Evolutionary conservation across 192 early-diverging fungal species (phyloP), one percentile per base, ranked within the genome.

Genomic region (Piromyces finnis): DNA sequence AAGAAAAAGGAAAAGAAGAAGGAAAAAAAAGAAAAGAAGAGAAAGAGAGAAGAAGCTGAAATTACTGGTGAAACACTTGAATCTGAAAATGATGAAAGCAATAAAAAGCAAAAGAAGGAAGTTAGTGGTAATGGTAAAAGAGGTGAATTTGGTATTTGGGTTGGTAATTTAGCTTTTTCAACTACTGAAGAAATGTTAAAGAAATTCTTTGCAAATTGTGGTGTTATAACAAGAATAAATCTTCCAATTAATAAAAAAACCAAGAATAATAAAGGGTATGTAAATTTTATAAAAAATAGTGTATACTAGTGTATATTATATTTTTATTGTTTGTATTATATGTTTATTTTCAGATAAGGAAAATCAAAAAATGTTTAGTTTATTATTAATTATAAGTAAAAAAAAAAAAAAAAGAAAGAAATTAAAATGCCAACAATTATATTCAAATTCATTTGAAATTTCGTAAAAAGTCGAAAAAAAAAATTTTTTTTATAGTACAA

Each of bases 121-220:
- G 15, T 15, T 39, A 39, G 13, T 39, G 41, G 17, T 51, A 51
- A 51, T 51, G 41, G 41, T 22, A 51, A 51, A 39, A 88, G 86
- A 51, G 90, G 90, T 39, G 86, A 90, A n/a, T 90, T 82, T 32
- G 84, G 90, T 39, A 86, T 93, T 77, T 93, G 92, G 92, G 89
- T 93, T 77, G 92, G 92, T 3, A 93, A 93, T 82, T 84, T 93
- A 29, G 85, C 90, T 4, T 93, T 88, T 82, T 80, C 88, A 12
- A 88, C 88, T 22, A 87, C 88, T 0, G 84, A 86, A 36, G 88
- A 89, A 77, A 83, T 87, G 5, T 79, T 93, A 59, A 81, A 83
- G 29, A 84, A 87, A 79, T 92, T 91, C 82, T 89, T 93, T 85
- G 81, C 82, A 5, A 83, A 85, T 14, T 85, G 82, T 79, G 86